These are phyloP conservation scores for Nevesoporus exiguus DNA, from an alignment of 768 basidiomycete genomes.

Conservation along the genomic window DNA sequence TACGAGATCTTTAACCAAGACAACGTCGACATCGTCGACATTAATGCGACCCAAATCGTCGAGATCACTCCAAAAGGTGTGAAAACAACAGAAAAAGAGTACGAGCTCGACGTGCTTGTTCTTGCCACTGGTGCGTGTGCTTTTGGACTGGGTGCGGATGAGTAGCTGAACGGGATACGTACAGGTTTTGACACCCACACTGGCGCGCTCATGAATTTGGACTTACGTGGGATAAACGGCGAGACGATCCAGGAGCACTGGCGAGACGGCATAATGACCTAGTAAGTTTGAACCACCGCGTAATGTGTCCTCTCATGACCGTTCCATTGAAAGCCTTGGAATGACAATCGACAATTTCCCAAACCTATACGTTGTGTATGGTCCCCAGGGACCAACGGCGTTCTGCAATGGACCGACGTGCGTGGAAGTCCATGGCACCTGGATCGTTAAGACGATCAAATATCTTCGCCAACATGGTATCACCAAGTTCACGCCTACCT, in stretches of 20 bases:
- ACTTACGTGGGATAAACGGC: conserved; percentile 2
- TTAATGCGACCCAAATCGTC: background rate
- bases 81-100: background rate
- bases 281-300: conserved; percentile 2
- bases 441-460: conserved; percentile 3
- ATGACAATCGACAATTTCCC: too few species aligned
- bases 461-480: background rate
- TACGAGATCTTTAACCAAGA: background rate
- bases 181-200: conserved; percentile 1
- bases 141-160: background rate
- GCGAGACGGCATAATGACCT: background rate
- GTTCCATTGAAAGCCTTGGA: background rate
- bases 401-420: conserved; percentile 5
- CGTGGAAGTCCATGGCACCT: conserved; percentile 2
- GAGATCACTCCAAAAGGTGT: background rate
- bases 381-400: conserved; percentile 7
- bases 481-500: too few species aligned
- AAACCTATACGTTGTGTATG: conserved; percentile 6
- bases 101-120: background rate
- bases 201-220: background rate
- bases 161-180: background rate
- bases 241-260: too few species aligned
- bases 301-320: background rate
- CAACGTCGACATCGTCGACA: conserved; percentile 9
- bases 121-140: conserved; percentile 1